These are phyloP conservation scores for Herpotrichia juniperi DNA, from an alignment of 2,329 filamentous ascomycete genomes.

Conservation along the genomic window DNA sequence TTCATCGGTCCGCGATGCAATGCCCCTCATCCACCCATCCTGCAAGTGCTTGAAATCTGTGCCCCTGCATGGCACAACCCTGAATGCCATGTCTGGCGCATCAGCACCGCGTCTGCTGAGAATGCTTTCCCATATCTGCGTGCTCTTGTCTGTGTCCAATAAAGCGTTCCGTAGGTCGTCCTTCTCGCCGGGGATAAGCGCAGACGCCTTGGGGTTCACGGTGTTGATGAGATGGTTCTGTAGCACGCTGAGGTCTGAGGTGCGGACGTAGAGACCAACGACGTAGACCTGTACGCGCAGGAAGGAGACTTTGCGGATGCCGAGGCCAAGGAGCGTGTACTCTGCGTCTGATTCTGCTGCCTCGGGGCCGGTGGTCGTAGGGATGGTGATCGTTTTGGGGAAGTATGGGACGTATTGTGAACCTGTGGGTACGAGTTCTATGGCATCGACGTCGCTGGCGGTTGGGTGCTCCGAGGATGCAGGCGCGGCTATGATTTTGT, in stretches of 20 bases:
- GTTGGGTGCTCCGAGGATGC: slow-evolving; percentile 33
- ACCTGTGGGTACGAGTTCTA: slow-evolving; percentile 79
- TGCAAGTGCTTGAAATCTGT: slow-evolving; percentile 93
- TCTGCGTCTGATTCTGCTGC: slow-evolving; percentile 53
- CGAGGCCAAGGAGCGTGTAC: slow-evolving; percentile 87
- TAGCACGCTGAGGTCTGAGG: slow-evolving; percentile 78
- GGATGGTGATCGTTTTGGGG: slow-evolving; percentile 72
- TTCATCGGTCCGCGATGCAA: slow-evolving; percentile 73
- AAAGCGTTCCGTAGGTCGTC: slow-evolving; percentile 72
- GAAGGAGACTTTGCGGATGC: slow-evolving; percentile 89
- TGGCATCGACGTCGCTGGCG: slow-evolving; percentile 57
- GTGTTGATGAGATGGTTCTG: slow-evolving; percentile 78
- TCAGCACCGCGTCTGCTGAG: slow-evolving; percentile 59
- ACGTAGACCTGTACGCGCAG: slow-evolving; percentile 92
- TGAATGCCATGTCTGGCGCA: slow-evolving; percentile 75
- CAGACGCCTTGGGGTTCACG: slow-evolving; percentile 78
- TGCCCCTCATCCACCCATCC: slow-evolving; percentile 87
- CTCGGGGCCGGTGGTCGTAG: slow-evolving; percentile 47
- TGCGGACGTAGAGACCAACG: slow-evolving; percentile 89
- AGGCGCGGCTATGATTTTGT: slow-evolving; percentile 60
- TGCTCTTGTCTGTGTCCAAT: slow-evolving; percentile 71
- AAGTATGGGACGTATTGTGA: slow-evolving; percentile 81
- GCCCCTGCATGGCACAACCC: slow-evolving; percentile 88
- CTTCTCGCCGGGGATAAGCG: slow-evolving; percentile 82
- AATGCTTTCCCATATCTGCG: slow-evolving; percentile 75